Conservation (phyloP, 768 basidiomycete genomes). For the Termitomyces sp. region DNA sequence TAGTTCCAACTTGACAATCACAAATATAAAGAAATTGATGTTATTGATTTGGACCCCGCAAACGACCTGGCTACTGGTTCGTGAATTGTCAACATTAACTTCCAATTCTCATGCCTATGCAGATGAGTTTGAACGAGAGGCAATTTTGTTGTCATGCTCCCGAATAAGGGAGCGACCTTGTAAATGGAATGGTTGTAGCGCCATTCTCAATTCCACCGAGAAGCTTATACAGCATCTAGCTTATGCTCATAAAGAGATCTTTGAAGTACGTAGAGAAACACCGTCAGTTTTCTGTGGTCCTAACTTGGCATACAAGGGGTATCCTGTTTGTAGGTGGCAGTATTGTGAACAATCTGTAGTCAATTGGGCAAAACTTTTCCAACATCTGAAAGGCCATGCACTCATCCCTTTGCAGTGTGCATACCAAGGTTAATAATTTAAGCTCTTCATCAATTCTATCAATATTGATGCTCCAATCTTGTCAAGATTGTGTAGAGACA, state of each 20-base stretch:
- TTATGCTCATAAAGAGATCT: slow-evolving; percentile 12
- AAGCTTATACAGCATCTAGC: slow-evolving; percentile 45
- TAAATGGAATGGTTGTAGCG: slow-evolving; percentile 58
- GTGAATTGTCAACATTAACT: slow-evolving; percentile 3
- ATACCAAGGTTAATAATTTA: slow-evolving; percentile 47
- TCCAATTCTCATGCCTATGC: not conserved
- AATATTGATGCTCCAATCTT: not conserved
- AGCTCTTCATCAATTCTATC: not conserved
- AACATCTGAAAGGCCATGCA: slow-evolving; percentile 56
- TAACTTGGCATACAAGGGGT: slow-evolving; percentile 28
- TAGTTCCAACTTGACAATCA: slow-evolving; percentile 10
- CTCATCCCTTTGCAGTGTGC: slow-evolving; percentile 39
- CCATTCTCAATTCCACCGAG: slow-evolving; percentile 49
- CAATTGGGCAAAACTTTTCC: slow-evolving; percentile 29
- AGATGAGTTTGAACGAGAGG: slow-evolving; percentile 31
- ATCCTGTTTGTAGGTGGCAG: slow-evolving; percentile 44
- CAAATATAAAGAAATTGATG: slow-evolving; percentile 12
- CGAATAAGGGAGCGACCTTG: slow-evolving; percentile 47
- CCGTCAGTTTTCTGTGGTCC: not conserved
- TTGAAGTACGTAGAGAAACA: not conserved
- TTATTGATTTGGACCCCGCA: slow-evolving; percentile 14
- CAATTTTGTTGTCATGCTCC: slow-evolving; percentile 44
- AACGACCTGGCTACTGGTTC: slow-evolving; percentile 12
- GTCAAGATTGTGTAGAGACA: slow-evolving; percentile 48
- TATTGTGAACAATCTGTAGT: slow-evolving; percentile 45